Base-by-base conservation (phyloP, 495 filamentous ascomycete genomes). In the Aspergillus homomorphus region DNA sequence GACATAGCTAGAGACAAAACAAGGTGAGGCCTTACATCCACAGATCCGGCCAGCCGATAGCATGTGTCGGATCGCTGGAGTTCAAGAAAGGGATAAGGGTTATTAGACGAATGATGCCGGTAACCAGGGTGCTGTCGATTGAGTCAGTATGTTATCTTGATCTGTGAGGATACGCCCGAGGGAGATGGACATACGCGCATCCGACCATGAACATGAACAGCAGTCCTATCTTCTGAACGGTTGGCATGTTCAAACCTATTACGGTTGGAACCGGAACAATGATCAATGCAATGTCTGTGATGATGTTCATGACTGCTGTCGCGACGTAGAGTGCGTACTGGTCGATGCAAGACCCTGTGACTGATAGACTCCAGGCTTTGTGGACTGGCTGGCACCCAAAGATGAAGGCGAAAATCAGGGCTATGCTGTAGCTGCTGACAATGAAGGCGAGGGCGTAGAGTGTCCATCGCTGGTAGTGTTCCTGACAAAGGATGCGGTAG, bases 361-460 rank as follows among this genome's bases (percentile, higher is more conserved):
- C 60, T 1, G 28, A 57, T 20, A 26, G 15, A 30, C 70, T 51
- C 74, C 75, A 77, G 49, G 60, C 62, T 45, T 59, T 65, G 20
- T 60, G 55, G 38, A 77, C 28, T 2, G 72, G 72, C 48, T 58
- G 66, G 61, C 73, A 77, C 10, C 65, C 69, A 16, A 75, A 70
- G 8, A 77, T 61, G 24, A 68, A 51, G 1, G 65, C 57, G n/a
- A 69, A 48, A 15, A 59, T 30, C 1, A 72, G 44, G 12, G 58
- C 60, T 41, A 67, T 28, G 21, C 64, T 69, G 30, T 69, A 69
- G 26, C 62, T 12, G 66, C 61, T 18, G 44, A 73, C 66, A 18
- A 72, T 41, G 9, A 53, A 54, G 3, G 55, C 51, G 14, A 66
- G 55, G 8, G 54, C 26, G 45, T 64, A 57, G 8, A 69, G 56